These are phyloP conservation scores for Cantharellus cinnabarinus DNA, from an alignment of 768 basidiomycete genomes.

Conservation along the genomic window DNA sequence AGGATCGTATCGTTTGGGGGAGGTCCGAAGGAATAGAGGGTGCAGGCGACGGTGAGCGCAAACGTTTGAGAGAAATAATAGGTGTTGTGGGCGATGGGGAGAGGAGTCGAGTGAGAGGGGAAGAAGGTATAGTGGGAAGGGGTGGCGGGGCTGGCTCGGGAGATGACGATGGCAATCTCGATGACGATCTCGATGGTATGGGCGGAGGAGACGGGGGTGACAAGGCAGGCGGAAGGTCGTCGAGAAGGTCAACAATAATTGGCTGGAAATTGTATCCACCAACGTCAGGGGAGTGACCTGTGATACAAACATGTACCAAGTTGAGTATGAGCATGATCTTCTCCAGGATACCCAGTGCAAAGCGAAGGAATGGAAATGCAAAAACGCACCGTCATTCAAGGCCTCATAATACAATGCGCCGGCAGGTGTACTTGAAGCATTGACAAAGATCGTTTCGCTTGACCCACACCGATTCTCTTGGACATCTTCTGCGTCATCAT, in stretches of 20 bases:
- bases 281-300: neutral
- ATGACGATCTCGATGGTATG: too few species aligned
- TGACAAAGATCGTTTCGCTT: slow-evolving; percentile 3
- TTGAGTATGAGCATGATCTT: neutral
- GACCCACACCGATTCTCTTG: neutral
- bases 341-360: neutral
- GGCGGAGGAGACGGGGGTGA: too few species aligned
- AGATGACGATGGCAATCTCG: too few species aligned
- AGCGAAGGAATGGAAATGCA: neutral
- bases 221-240: neutral
- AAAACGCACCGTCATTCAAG: neutral
- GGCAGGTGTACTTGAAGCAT: slow-evolving; percentile 4
- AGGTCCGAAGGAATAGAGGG: too few species aligned
- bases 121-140: too few species aligned
- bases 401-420: neutral
- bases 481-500: neutral
- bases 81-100: too few species aligned
- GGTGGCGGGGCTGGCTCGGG: too few species aligned
- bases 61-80: too few species aligned
- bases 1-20: too few species aligned
- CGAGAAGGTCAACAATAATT: slow-evolving; percentile 5
- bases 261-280: slow-evolving; percentile 1
- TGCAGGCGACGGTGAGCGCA: too few species aligned
- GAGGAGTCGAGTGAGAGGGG: too few species aligned
- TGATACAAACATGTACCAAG: neutral